Conservation (phyloP, 305 asterid genomes). For the Fraxinus ornus region DNA sequence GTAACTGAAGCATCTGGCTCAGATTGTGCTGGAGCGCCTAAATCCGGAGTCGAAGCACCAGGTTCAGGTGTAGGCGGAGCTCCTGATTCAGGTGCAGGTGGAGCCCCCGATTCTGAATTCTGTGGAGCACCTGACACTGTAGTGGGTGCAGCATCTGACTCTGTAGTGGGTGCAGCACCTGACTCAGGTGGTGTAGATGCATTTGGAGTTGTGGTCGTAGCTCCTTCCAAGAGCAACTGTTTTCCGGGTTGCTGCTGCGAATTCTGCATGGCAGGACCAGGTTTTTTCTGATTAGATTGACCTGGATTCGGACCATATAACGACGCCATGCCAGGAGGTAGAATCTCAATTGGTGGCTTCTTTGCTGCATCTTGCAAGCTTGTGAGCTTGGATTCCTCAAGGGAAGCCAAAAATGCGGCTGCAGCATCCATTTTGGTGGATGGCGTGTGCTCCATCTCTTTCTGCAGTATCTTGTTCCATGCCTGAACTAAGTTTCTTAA, state of each 20-base stretch:
- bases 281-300: conserved; percentile 55
- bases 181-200: conserved; percentile 34
- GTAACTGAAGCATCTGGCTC: conserved; percentile 37
- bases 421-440: conserved; percentile 86
- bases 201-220: conserved; percentile 39
- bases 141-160: conserved; percentile 18
- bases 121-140: conserved; percentile 12
- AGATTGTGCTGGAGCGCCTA: conserved; percentile 24
- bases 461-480: conserved; percentile 86
- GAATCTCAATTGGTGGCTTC: conserved; percentile 91
- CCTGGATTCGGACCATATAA: conserved; percentile 84
- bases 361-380: conserved; percentile 89
- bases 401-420: conserved; percentile 89
- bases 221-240: conserved; percentile 68
- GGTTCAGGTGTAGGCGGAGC: conserved; percentile 31
- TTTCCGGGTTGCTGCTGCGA: conserved; percentile 61
- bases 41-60: conserved; percentile 18
- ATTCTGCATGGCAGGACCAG: conserved; percentile 44
- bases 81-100: conserved; percentile 12
- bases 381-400: conserved; percentile 85
- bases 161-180: conserved; percentile 28
- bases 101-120: conserved; percentile 12
- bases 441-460: conserved; percentile 72
- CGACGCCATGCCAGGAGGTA: conserved; percentile 95
- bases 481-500: conserved; percentile 82